These are phyloP conservation scores for Phytophthora hybrid DNA, from an alignment of 352 stramenopile species.

Conservation along the genomic window DNA sequence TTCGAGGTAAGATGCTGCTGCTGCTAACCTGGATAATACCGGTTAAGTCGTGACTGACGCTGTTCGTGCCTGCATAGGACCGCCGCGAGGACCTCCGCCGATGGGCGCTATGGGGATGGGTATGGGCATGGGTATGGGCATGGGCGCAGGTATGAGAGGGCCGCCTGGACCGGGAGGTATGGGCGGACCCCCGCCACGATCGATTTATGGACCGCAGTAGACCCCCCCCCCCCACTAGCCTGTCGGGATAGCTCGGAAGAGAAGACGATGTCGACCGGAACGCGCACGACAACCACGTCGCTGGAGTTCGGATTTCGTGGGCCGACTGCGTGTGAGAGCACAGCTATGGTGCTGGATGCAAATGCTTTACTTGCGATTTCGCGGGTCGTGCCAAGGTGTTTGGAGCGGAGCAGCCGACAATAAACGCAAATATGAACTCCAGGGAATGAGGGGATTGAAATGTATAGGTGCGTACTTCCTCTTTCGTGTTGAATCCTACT, in stretches of 20 bases:
- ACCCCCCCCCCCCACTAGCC: not conserved
- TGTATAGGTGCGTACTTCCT: slow-evolving; percentile 43
- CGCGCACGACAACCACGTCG: not conserved
- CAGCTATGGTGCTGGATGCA: not conserved
- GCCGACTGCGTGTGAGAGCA: not conserved
- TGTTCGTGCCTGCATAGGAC: slow-evolving; percentile 37
- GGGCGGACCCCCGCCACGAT: slow-evolving; percentile 52
- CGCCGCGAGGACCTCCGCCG: slow-evolving; percentile 53
- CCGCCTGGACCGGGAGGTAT: slow-evolving; percentile 37
- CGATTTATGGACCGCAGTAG: slow-evolving; percentile 84
- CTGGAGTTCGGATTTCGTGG: not conserved
- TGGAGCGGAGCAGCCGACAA: slow-evolving; percentile 17
- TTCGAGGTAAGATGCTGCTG: slow-evolving; percentile 45
- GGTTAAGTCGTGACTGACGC: not conserved
- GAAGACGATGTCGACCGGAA: not conserved
- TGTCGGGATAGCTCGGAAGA: not conserved
- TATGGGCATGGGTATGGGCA: slow-evolving; percentile 39
- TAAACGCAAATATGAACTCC: slow-evolving; percentile 41
- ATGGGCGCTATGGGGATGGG: slow-evolving; percentile 58
- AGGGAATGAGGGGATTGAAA: slow-evolving; percentile 21
- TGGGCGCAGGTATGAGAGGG: slow-evolving; percentile 48
- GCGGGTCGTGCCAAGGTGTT: slow-evolving; percentile 1
- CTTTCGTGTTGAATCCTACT: slow-evolving; percentile 24
- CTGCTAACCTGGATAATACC: not conserved
- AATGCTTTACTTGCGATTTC: not conserved